These are phyloP conservation scores for Talaromyces islandicus DNA, from an alignment of 2,329 filamentous ascomycete genomes.

Conservation along the genomic window DNA sequence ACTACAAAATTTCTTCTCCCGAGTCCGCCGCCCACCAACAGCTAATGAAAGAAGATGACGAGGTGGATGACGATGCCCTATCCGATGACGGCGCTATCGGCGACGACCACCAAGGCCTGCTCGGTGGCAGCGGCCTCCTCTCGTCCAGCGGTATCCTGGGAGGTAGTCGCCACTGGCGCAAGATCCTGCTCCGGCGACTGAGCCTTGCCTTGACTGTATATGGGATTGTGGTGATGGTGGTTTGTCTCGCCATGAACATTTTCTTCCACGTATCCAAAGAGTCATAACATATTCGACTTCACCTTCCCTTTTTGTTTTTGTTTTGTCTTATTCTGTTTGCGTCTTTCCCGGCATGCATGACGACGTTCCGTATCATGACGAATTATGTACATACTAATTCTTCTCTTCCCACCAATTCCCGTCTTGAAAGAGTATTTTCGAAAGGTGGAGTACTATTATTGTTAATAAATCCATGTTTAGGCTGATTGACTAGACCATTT, in stretches of 20 bases:
- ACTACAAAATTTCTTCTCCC: constrained; percentile 94
- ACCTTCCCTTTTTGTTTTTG: background rate
- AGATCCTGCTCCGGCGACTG: constrained; percentile 59
- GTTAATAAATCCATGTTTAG: background rate
- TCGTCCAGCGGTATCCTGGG: constrained; percentile 54
- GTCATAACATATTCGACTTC: constrained; percentile 1
- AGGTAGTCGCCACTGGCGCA: constrained; percentile 60
- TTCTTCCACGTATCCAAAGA: constrained; percentile 67
- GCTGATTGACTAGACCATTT: background rate
- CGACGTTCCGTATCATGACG: background rate
- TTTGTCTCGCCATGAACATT: constrained; percentile 79
- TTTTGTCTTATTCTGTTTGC: background rate
- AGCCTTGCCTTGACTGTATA: constrained; percentile 75
- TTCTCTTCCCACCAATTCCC: background rate
- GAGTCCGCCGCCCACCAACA: constrained; percentile 81
- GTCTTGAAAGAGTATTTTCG: background rate
- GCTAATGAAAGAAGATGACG: constrained; percentile 82
- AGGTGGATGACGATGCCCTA: constrained; percentile 47
- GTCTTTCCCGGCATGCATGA: background rate
- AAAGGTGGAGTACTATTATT: background rate
- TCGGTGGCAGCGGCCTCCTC: constrained; percentile 38
- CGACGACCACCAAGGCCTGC: constrained; percentile 26
- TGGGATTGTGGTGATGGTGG: constrained; percentile 79
- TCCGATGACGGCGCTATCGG: constrained; percentile 28
- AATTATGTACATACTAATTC: background rate